These are phyloP conservation scores for Barnettozyma californica DNA, from an alignment of 805 yeast genomes.

Conservation along the genomic window DNA sequence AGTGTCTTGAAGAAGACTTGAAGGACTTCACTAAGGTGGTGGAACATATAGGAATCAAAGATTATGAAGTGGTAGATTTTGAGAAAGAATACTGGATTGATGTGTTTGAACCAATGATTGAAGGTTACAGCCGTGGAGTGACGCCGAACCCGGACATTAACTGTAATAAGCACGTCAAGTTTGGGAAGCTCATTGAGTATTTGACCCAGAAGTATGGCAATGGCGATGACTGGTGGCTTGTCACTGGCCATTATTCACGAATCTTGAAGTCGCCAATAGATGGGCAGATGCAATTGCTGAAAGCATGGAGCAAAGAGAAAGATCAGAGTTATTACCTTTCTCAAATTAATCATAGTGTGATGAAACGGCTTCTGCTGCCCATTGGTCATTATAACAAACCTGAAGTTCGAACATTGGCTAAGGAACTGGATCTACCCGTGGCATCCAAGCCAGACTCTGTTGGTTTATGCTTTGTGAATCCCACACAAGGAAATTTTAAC, in stretches of 20 bases:
- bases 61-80: constrained; percentile 68
- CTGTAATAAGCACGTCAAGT: constrained; percentile 82
- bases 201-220: constrained; percentile 34
- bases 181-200: constrained; percentile 68
- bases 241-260: constrained; percentile 80
- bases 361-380: constrained; percentile 63
- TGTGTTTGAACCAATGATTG: constrained; percentile 90
- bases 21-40: constrained; percentile 70
- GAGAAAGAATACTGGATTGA: constrained; percentile 91
- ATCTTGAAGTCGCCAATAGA: constrained; percentile 33
- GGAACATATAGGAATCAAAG: constrained; percentile 50
- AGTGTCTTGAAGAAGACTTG: constrained; percentile 88
- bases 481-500: constrained; percentile 59
- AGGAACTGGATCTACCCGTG: constrained; percentile 44
- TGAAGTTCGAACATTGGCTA: constrained; percentile 65
- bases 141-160: constrained; percentile 96
- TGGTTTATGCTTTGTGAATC: constrained; percentile 87
- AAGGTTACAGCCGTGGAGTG: constrained; percentile 58
- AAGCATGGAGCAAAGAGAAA: constrained; percentile 56
- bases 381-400: constrained; percentile 76
- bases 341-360: constrained; percentile 43
- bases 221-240: constrained; percentile 66
- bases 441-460: constrained; percentile 89
- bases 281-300: constrained; percentile 41
- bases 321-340: constrained; percentile 93